Evolutionary conservation across 2,329 filamentous ascomycete genomes (phyloP), one percentile per base, ranked within the genome.

Genomic region (Didymella sp.): DNA sequence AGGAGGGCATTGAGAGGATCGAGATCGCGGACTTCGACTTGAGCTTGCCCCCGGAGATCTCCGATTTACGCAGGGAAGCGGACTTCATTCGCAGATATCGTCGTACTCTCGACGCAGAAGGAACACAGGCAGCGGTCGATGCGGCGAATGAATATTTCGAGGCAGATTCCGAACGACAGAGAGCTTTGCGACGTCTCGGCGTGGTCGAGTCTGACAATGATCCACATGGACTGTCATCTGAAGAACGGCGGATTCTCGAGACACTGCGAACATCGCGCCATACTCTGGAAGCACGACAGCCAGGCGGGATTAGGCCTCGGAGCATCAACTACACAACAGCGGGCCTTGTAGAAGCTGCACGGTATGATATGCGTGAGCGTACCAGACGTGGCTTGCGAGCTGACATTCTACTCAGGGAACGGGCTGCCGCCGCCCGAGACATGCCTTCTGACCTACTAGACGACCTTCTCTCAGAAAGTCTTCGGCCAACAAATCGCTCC

Each of bases 1-100:
- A 79, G 27, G 81, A 84, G 24, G 81, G 81, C 3, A 83, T 87
- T 46, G 81, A 86, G 51, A 83, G 83, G 56, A 71, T 88, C 17
- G 78, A 81, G 41, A 80, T 88, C 12, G 80, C 83, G 7, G 85
- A 88, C 53, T 80, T 73, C 41, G 71, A 75, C 30, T 24, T 71
- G 41, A 69, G 63, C n/a, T 47, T 76, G 24, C 64, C 56, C 27
- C 64, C 69, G 45, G 61, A 74, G 52, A 76, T 84, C 33, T 75
- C 84, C 47, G 81, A 85, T 51, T 77, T 73, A 75, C 78, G 71
- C 73, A 80, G 66, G 72, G 82, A 76, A 73, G 75, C 68, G 63
- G 79, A 76, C 43, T 76, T 77, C 61, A 77, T 78, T 51, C 76
- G 74, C 61, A 75, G 73, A 61, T 81, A 81, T 58, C 73, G 76